Evolutionary conservation across 2,329 filamentous ascomycete genomes (phyloP).

Genomic region (Aspergillus ustus): DNA sequence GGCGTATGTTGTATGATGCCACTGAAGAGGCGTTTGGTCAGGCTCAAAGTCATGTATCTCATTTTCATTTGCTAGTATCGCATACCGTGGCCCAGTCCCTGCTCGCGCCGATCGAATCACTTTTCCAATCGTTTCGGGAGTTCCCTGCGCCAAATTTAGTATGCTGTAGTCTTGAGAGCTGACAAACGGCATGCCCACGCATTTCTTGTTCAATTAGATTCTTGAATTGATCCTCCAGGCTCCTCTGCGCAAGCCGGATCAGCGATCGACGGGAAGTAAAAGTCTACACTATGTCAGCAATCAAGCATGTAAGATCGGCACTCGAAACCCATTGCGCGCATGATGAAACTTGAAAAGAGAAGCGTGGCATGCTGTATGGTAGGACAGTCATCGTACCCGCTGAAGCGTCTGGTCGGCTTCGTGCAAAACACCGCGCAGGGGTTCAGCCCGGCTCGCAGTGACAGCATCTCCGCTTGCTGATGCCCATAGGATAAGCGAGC

Average conservation of each 20-base stretch:
- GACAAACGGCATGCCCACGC: too few relatives aligned
- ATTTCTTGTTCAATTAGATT: too few relatives aligned
- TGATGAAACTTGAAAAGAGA: neutral
- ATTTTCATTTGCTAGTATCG: neutral
- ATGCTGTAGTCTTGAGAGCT: too few relatives aligned
- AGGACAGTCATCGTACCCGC: constrained; percentile 13
- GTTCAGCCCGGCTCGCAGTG: constrained; percentile 19
- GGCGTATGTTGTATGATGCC: constrained; percentile 18
- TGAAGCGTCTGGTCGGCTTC: constrained; percentile 16
- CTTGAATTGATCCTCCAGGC: too few relatives aligned
- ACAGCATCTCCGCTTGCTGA: constrained; percentile 18
- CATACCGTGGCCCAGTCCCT: constrained; percentile 20
- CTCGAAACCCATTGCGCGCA: neutral
- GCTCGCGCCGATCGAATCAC: neutral
- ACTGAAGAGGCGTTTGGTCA: constrained; percentile 7
- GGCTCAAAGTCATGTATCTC: neutral
- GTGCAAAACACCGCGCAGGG: constrained; percentile 16
- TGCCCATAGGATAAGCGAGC: constrained; percentile 26
- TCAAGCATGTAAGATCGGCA: neutral
- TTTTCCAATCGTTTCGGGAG: too few relatives aligned
- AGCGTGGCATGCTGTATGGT: neutral
- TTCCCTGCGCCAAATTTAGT: too few relatives aligned
- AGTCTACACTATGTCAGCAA: neutral
- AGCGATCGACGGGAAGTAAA: too few relatives aligned
- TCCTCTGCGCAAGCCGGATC: too few relatives aligned